These are phyloP conservation scores for Nicotiana tomentosiformis DNA, from an alignment of 257 asterid species.

Conservation along the genomic window DNA sequence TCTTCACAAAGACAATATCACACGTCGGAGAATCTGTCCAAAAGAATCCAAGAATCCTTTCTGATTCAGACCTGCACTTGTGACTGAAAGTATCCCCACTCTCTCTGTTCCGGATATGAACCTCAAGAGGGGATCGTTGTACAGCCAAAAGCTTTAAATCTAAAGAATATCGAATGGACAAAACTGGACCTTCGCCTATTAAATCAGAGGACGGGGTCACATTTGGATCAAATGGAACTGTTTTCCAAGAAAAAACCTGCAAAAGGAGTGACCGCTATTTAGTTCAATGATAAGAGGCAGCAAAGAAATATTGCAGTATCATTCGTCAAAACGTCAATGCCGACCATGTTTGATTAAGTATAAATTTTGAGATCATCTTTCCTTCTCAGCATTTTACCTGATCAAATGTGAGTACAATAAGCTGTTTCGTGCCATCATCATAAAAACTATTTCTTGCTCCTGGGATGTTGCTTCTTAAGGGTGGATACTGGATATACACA, in stretches of 20 bases:
- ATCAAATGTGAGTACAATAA: conserved; percentile 62
- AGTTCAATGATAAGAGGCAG: conserved; percentile 18
- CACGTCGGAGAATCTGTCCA: conserved; percentile 86
- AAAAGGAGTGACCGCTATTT: conserved; percentile 12
- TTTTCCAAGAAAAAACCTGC: conserved; percentile 86
- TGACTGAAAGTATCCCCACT: conserved; percentile 54
- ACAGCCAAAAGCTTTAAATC: conserved; percentile 81
- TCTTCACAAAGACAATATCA: conserved; percentile 76
- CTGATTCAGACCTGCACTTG: conserved; percentile 69
- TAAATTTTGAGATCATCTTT: background rate
- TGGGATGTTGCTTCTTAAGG: conserved; percentile 61
- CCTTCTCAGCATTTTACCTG: conserved; percentile 40
- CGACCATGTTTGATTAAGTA: background rate
- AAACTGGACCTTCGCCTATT: conserved; percentile 73
- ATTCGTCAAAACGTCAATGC: background rate
- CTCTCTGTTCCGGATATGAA: conserved; percentile 75
- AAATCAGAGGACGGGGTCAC: conserved; percentile 58
- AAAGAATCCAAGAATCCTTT: conserved; percentile 81
- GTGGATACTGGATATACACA: conserved; percentile 72
- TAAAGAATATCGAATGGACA: conserved; percentile 77
- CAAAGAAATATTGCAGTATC: background rate
- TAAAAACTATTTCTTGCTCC: conserved; percentile 57
- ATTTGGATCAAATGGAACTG: conserved; percentile 62
- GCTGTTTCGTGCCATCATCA: conserved; percentile 77
- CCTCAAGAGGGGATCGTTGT: conserved; percentile 75